Evolutionary conservation across 2,329 filamentous ascomycete genomes (phyloP).

Genomic region (Arthroderma sp.): DNA sequence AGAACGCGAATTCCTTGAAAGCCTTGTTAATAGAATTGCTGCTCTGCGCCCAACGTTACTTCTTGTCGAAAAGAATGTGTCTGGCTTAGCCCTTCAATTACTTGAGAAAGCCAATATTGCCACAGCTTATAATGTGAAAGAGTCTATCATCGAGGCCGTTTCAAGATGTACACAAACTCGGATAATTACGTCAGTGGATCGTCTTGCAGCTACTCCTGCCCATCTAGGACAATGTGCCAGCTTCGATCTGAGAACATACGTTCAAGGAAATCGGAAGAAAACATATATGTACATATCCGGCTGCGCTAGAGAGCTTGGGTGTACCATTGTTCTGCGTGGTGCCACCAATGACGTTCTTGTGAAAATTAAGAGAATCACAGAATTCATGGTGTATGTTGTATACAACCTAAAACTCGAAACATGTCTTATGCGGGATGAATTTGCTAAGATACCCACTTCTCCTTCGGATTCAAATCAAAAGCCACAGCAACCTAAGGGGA

Average conservation of each 20-base stretch:
- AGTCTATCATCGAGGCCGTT: constrained; percentile 88
- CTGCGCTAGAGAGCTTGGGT: constrained; percentile 77
- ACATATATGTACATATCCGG: constrained; percentile 94
- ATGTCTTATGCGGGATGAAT: constrained; percentile 84
- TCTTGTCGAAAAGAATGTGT: constrained; percentile 85
- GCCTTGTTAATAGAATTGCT: constrained; percentile 82
- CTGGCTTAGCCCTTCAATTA: constrained; percentile 77
- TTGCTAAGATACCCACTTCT: constrained; percentile 57
- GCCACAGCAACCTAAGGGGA: background rate
- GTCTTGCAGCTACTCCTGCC: constrained; percentile 63
- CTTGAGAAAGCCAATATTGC: constrained; percentile 80
- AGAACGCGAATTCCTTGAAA: constrained; percentile 83
- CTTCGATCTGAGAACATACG: constrained; percentile 92
- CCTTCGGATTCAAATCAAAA: constrained; percentile 9
- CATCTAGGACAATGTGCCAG: constrained; percentile 68
- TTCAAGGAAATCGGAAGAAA: constrained; percentile 73
- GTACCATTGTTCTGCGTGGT: constrained; percentile 83
- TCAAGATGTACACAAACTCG: constrained; percentile 82
- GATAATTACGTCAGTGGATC: constrained; percentile 89
- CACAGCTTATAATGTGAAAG: constrained; percentile 92
- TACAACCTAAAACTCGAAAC: constrained; percentile 96
- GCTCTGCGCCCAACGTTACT: constrained; percentile 73
- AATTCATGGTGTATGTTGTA: constrained; percentile 98
- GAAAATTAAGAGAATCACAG: constrained; percentile 81
- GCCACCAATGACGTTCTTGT: constrained; percentile 57